Base-by-base conservation (phyloP, 441 rosid species). In the Populus tomentosa region DNA sequence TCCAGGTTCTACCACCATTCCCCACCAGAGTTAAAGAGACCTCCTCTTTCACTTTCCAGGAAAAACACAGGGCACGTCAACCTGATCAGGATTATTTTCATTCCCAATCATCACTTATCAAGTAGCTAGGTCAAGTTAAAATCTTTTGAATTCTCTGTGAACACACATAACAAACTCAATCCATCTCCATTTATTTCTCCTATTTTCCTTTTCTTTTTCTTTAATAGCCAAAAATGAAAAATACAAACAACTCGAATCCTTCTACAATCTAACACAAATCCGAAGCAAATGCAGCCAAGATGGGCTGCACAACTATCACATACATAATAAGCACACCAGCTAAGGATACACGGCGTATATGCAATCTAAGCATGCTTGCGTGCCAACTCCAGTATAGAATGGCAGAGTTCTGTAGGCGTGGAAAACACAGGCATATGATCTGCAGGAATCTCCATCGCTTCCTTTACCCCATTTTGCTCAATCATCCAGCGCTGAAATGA, bases 1-100 rank as follows among this genome's bases (percentile, higher is more conserved):
- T 61, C 81, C 10, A 77, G 62, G 53, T n/a, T 84, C 32, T 82
- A 86, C 73, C 85, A 77, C n/a, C 82, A 65, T 10, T 83, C 85
- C 16, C 82, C 89, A 65, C 79, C 80, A 1, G 84, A 83, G 87
- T 85, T 84, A 79, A 28, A 28, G n/a, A 28, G 3, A 1, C 8
- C 32, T 33, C 46, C 28, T 10, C 5, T 20, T 61, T 18, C 20
- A 14, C 20, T 40, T n/a, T 30, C 1, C 59, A 14, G 59, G 59
- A 50, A 50, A 50, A 50, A 16, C 6, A 28, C 30, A 50, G 59
- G 5, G 59, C 59, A 50, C 59, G 7, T 50, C 6, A 50, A 50
- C 59, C 7, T 50, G 20, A 50, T 50, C 2, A 50, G 59, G 59
- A 13, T 50, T 4, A 50, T 14, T 50, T 4, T 50, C 20, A 14